Evolutionary conservation across 257 asterid species (phyloP).

Genomic region (Lycium ferocissimum): DNA sequence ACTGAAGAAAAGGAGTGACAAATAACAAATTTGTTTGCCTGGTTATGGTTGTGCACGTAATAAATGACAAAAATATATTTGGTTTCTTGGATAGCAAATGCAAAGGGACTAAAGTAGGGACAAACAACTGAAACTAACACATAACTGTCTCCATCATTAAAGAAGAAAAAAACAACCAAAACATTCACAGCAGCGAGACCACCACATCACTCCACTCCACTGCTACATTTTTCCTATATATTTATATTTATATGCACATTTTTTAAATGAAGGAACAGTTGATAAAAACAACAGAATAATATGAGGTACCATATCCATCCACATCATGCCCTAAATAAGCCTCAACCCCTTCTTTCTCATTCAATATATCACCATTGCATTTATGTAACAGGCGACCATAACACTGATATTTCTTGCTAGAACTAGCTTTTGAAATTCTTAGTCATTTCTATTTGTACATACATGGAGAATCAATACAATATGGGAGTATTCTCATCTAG

Average conservation of each 20-base stretch:
- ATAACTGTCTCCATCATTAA: conserved; percentile 21
- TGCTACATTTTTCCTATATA: neutral
- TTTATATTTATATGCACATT: neutral
- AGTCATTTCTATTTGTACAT: conserved; percentile 7
- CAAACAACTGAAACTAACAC: conserved; percentile 20
- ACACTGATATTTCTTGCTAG: conserved; percentile 24
- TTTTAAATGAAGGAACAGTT: neutral
- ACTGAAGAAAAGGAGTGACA: neutral
- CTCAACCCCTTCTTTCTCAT: neutral
- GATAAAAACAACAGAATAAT: conserved; percentile 18
- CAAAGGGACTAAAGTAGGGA: neutral
- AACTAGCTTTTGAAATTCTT: neutral
- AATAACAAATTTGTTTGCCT: conserved; percentile 11
- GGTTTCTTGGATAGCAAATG: conserved; percentile 16
- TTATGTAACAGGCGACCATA: conserved; percentile 21
- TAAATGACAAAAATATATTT: conserved; percentile 23
- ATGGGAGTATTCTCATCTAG: conserved; percentile 2
- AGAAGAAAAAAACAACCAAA: conserved; percentile 36
- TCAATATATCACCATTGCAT: conserved; percentile 7
- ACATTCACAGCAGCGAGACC: conserved; percentile 24
- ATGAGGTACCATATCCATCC: conserved; percentile 22
- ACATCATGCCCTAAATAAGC: conserved; percentile 26
- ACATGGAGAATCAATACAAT: neutral
- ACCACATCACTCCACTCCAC: neutral
- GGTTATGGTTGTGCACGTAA: neutral